Evolutionary conservation across 2,329 filamentous ascomycete species (phyloP), one percentile per base, ranked within the genome.

Genomic region (Tricladium varicosporioides): DNA sequence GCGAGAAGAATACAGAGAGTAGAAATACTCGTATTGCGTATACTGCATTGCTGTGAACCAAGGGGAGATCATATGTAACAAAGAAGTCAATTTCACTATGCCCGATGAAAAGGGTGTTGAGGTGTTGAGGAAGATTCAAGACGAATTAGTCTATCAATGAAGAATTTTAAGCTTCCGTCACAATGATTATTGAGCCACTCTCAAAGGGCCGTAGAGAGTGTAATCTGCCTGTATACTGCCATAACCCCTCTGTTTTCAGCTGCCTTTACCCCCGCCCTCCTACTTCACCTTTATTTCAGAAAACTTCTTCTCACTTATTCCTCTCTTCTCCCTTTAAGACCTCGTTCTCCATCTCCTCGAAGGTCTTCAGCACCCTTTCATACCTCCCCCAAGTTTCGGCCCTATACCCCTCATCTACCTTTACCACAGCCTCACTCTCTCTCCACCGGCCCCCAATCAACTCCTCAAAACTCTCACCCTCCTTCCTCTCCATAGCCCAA

Each of bases 371-470:
- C 10, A 92, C 88, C 47, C 80, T 77, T 0, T 89, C 91, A 73
- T 97, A 97, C 71, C 75, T 75, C 71, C 90, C 84, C 75, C 91
- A 97, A 2, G 87, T 76, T 0, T 84, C 88, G 63, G 85, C 75
- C 61, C 84, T 80, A 74, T 92, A 99, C 1, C 94, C 93, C 2
- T 88, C 83, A 43, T 88, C 91, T 46, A 97, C 87, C 75, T 84
- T 90, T 75, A 89, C 84, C 11, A 96, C 87, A 63, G 92, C 91
- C 0, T 86, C 86, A 63, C 88, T 86, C 74, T 96, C 93, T 60
- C 83, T 84, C 94, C 94, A 99, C 61, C 94, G 80, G 69, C 78
- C 78, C 7, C 88, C 91, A 60, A 99, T 87, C 62, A 96, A 78
- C 60, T 93, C 87, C 70, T 97, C 94, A 75, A 97, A 97, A 3